phyloP scores from a whole-genome alignment of 495 filamentous ascomycete genomes.

The Cercophora scortea region DNA sequence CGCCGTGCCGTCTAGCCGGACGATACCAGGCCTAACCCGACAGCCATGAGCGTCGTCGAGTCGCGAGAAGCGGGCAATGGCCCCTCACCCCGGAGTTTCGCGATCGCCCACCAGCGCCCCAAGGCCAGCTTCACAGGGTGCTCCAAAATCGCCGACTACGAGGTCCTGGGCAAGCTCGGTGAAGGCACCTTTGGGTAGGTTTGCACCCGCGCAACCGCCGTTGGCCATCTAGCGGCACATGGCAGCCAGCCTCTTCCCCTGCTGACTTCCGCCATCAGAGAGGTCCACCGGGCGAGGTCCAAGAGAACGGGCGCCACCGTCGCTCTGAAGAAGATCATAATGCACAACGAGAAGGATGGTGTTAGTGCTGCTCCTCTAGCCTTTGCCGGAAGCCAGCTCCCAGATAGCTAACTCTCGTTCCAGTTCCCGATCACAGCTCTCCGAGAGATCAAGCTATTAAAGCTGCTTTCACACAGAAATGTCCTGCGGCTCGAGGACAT shows the following conservation, averaged over 20 bases:
- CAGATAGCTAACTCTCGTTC: background rate
- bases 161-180: conserved; percentile 83
- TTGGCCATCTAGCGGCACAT: no score
- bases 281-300: conserved; percentile 84
- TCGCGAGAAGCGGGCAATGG: conserved; percentile 6
- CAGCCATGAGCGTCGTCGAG: conserved; percentile 20
- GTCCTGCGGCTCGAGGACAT: conserved; percentile 87
- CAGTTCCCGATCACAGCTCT: conserved; percentile 72
- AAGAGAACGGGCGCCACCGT: conserved; percentile 64
- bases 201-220: background rate
- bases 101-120: conserved; percentile 35
- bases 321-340: conserved; percentile 90
- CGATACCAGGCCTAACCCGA: background rate
- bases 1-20: no score
- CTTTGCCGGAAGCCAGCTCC: background rate
- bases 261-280: conserved; percentile 37
- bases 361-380: conserved; percentile 33
- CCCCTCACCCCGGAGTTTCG: conserved; percentile 36
- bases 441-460: conserved; percentile 90
- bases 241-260: no score
- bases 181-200: conserved; percentile 93
- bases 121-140: conserved; percentile 66
- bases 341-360: conserved; percentile 80
- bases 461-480: conserved; percentile 85
- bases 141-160: conserved; percentile 81